A percentile compares a stretch with the other conserved stretches of the same genome.
Conservation (phyloP, 225 moss, liverwort and hornwort genomes). For the Pseudoscleropodium purum region DNA sequence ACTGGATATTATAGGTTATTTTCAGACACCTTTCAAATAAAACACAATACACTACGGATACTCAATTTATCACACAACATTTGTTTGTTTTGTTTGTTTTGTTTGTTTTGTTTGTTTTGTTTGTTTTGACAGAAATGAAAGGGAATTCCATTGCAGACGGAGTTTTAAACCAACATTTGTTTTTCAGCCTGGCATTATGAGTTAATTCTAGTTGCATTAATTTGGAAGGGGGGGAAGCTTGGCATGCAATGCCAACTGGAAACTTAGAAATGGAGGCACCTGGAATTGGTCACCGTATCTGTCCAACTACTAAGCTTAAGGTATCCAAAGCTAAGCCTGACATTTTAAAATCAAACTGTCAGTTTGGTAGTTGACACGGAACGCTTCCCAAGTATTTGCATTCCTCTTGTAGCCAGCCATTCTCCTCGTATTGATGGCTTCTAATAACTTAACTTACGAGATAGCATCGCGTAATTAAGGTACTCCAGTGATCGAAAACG, state of each 20-base stretch:
- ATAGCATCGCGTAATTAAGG: background rate
- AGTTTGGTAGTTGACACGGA: background rate
- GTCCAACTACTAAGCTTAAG: background rate
- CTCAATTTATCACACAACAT: too few species aligned
- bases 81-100: too few species aligned
- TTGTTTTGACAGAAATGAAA: too few species aligned
- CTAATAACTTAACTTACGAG: background rate
- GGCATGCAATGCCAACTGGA: background rate
- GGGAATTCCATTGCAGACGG: too few species aligned
- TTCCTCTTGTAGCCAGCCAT: background rate
- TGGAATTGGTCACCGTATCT: background rate
- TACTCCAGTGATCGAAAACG: background rate
- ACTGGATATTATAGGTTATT: background rate
- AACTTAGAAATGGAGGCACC: background rate
- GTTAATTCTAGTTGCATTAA: background rate
- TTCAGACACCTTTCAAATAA: background rate
- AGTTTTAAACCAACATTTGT: background rate
- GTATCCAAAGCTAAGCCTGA: slow-evolving; percentile 1
- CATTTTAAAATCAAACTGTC: background rate
- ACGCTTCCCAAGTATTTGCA: background rate
- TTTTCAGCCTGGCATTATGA: background rate
- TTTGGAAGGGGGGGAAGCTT: background rate
- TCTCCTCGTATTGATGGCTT: background rate
- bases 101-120: too few species aligned
- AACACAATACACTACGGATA: too few species aligned